A percentile compares a stretch with the other conserved stretches of the same genome.
These are phyloP conservation scores for Vitellaria paradoxa DNA, from an alignment of 179 eudicot genomes.

Conservation along the genomic window DNA sequence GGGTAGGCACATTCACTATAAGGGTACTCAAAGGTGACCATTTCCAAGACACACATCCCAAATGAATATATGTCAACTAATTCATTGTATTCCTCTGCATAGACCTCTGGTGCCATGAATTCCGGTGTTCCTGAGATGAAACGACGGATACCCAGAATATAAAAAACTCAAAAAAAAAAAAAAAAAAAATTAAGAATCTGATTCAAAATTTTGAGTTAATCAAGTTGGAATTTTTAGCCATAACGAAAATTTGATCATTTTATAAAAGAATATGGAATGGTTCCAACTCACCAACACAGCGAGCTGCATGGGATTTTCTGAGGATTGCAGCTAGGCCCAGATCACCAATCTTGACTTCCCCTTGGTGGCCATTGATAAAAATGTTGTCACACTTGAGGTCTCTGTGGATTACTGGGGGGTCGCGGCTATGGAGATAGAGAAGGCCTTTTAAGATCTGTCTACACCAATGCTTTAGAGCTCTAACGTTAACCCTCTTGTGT, in stretches of 20 bases:
- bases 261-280: not conserved
- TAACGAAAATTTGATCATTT: not conserved
- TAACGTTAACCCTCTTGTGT: constrained; percentile 57
- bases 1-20: constrained; percentile 67
- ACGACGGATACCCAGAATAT: constrained; percentile 4
- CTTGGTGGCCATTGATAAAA: constrained; percentile 86
- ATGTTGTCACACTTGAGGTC: constrained; percentile 94
- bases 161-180: too few species aligned
- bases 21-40: constrained; percentile 68
- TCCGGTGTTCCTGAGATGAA: constrained; percentile 58
- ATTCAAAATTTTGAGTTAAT: too few species aligned
- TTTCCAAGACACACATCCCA: constrained; percentile 70
- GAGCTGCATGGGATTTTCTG: constrained; percentile 73
- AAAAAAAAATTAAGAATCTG: too few species aligned
- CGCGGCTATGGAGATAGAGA: constrained; percentile 56
- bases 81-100: constrained; percentile 68
- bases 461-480: constrained; percentile 68
- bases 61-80: constrained; percentile 64
- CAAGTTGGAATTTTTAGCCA: not conserved
- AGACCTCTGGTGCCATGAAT: constrained; percentile 76
- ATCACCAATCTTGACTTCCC: constrained; percentile 95
- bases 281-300: constrained; percentile 50
- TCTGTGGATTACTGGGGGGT: constrained; percentile 78
- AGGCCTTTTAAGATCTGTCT: constrained; percentile 67
- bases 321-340: constrained; percentile 93